Percentiles rank a stretch among this genome's conserved stretches.
Conservation (phyloP, 1,139 yeast species). For the Diutina mesorugosa region DNA sequence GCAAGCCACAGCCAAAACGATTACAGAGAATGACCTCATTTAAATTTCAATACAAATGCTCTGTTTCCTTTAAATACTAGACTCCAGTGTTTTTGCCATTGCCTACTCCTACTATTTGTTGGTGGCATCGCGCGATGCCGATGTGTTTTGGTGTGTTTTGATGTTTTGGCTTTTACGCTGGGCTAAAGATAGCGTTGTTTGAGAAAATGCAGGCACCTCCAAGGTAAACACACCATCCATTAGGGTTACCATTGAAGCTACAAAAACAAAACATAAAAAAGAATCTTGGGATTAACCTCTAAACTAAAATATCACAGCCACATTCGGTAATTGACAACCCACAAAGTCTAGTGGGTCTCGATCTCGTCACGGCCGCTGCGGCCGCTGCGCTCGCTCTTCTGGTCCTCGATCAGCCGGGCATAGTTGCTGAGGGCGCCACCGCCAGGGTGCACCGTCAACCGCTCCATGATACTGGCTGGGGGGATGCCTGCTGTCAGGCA, state of each 20-base stretch:
- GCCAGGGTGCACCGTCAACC: conserved; percentile 9
- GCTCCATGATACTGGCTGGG: conserved; percentile 49
- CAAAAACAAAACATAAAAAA: too few species aligned
- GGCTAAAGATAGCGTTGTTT: not conserved
- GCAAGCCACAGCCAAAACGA: not conserved
- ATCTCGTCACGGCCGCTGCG: not conserved
- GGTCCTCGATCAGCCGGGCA: not conserved
- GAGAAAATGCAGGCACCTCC: not conserved
- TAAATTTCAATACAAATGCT: too few species aligned
- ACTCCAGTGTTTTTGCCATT: too few species aligned
- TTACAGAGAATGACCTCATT: too few species aligned
- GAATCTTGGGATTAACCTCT: too few species aligned
- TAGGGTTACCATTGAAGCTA: too few species aligned
- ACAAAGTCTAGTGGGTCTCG: not conserved
- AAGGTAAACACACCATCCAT: not conserved
- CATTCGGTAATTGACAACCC: not conserved
- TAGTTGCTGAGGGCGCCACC: not conserved
- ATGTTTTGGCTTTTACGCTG: too few species aligned
- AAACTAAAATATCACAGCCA: too few species aligned
- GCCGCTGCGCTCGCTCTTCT: conserved; percentile 1
- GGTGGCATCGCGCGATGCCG: too few species aligned
- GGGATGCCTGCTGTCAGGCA: conserved; percentile 53
- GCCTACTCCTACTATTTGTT: too few species aligned
- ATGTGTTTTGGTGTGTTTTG: too few species aligned
- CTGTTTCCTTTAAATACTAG: too few species aligned